Evolutionary conservation across 2,329 filamentous ascomycete species (phyloP), one percentile per base, ranked within the genome.

Genomic region (Exophiala alcalophila): DNA sequence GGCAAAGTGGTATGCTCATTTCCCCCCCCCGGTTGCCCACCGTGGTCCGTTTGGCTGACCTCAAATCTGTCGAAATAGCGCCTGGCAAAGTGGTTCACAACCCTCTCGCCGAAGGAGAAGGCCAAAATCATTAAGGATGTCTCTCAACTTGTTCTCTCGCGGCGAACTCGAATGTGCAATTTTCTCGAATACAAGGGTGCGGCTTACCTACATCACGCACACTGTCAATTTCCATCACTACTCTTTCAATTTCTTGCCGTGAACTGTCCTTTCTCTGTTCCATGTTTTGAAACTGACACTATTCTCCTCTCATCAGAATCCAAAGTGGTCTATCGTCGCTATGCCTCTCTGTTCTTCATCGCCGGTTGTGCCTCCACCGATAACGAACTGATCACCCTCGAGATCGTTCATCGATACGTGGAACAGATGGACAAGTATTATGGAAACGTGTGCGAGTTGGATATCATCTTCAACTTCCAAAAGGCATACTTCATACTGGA

Each of bases 351-450:
- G 50, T 98, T 97, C 77, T 98, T 98, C 77, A 98, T 98, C 66
- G 90, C 91, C 61, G 92, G 92, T 59, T 95, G 89, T 72, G 84
- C 89, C 40, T 90, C 90, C n/a, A 89, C 88, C 52, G 92, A 98
- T 69, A 98, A 98, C 69, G 92, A 98, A 65, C 74, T 98, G 62
- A 96, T 97, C 65, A 95, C 88, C 16, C 87, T 98, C 63, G 92
- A 98, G 68, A 89, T 98, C 63, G 94, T 98, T 60, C 92, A 98
- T 68, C 88, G 92, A 69, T 98, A 98, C 66, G 92, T 98, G 63
- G 92, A 98, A 69, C 92, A 98, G 71, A 98, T 98, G 92, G 92
- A 98, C 77, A 98, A 98, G 68, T 98, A 98, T 74, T 98, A 97
- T 68, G 92, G 92, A 67, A 98, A 98, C 67, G 92, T 98, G 47